Percentiles rank a stretch among this genome's conserved stretches.
These are phyloP conservation scores for Mycena kentingensis DNA, from an alignment of 768 basidiomycete species.

Conservation along the genomic window DNA sequence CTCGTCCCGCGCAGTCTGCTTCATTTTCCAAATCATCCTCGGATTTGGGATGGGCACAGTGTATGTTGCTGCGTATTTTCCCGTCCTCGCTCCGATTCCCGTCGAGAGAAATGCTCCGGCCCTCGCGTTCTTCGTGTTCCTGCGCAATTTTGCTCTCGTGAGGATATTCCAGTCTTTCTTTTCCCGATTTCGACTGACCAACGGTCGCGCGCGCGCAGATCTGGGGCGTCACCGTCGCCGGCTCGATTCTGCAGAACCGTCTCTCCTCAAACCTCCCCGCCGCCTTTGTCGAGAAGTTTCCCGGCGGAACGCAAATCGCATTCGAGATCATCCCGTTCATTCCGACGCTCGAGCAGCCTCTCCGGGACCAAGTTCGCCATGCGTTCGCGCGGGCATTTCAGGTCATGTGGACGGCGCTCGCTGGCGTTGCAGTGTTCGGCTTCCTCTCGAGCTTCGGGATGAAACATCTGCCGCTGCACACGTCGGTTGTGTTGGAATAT, in stretches of 20 bases:
- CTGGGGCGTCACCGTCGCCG: slow-evolving; percentile 55
- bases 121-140: slow-evolving; percentile 44
- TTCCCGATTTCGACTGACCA: not conserved
- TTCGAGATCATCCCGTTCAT: slow-evolving; percentile 51
- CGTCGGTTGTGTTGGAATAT: too few species aligned
- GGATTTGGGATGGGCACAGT: slow-evolving; percentile 28
- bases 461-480: slow-evolving; percentile 33
- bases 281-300: slow-evolving; percentile 36
- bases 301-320: slow-evolving; percentile 42
- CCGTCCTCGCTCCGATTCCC: slow-evolving; percentile 48
- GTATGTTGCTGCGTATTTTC: slow-evolving; percentile 36
- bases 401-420: slow-evolving; percentile 41
- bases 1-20: slow-evolving; percentile 10
- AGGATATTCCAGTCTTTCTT: slow-evolving; percentile 2
- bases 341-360: slow-evolving; percentile 33
- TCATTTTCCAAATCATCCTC: slow-evolving; percentile 25
- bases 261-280: slow-evolving; percentile 43
- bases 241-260: slow-evolving; percentile 53
- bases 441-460: slow-evolving; percentile 33
- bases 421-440: slow-evolving; percentile 37
- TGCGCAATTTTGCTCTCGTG: slow-evolving; percentile 39
- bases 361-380: slow-evolving; percentile 33
- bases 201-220: slow-evolving; percentile 34
- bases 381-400: slow-evolving; percentile 42
- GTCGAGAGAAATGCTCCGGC: slow-evolving; percentile 44